phyloP scores from a whole-genome alignment of 2,329 filamentous ascomycete genomes.

The Lecanosticta acicola region DNA sequence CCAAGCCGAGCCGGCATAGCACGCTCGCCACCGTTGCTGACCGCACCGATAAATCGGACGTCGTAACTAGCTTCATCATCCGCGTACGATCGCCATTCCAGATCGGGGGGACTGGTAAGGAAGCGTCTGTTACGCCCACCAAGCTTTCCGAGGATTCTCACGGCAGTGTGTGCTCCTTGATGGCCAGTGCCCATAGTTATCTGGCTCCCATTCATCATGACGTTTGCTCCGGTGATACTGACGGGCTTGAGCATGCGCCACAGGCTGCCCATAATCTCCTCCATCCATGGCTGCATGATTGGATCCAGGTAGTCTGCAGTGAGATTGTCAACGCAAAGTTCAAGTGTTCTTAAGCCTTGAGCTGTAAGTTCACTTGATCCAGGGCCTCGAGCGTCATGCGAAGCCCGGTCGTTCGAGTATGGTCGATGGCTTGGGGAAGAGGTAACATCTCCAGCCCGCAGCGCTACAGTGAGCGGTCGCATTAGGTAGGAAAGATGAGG shows the following conservation, averaged over 20 bases:
- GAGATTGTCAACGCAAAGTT: constrained; percentile 95
- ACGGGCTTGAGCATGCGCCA: constrained; percentile 93
- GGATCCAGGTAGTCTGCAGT: constrained; percentile 97
- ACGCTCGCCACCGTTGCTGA: constrained; percentile 60
- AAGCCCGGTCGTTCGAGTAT: constrained; percentile 20
- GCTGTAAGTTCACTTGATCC: constrained; percentile 68
- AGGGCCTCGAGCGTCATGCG: constrained; percentile 18
- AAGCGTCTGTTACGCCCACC: constrained; percentile 94
- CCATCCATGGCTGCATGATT: constrained; percentile 98
- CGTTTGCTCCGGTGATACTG: constrained; percentile 61
- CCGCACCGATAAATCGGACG: constrained; percentile 80
- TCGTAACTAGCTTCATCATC: constrained; percentile 88
- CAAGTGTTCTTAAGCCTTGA: constrained; percentile 85
- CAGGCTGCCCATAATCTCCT: constrained; percentile 94
- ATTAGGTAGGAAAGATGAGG: constrained; percentile 96
- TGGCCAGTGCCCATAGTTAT: constrained; percentile 45
- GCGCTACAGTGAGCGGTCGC: constrained; percentile 91
- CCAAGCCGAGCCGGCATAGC: constrained; percentile 83
- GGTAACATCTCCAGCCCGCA: constrained; percentile 67
- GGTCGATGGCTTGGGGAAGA: constrained; percentile 11
- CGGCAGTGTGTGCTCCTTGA: constrained; percentile 95
- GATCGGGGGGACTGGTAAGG: constrained; percentile 79
- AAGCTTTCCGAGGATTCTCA: constrained; percentile 93
- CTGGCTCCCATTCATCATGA: constrained; percentile 13
- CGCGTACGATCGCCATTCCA: constrained; percentile 76